phyloP scores from a whole-genome alignment of 2,329 filamentous ascomycete genomes.

The Westerdykella sp. region DNA sequence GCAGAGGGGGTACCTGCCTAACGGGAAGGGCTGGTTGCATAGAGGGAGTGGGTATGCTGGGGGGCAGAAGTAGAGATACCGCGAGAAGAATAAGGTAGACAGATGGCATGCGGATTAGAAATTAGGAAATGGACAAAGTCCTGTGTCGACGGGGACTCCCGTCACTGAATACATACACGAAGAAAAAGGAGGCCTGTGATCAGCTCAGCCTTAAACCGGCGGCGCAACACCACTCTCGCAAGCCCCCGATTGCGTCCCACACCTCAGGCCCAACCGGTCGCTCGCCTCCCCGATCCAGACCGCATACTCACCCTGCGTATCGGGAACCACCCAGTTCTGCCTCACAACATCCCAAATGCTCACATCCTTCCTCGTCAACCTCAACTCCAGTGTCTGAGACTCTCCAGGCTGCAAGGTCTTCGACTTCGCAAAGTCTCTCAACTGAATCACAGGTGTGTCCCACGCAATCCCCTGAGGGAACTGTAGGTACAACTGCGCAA shows the following conservation, averaged over 20 bases:
- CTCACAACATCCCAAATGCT: constrained; percentile 56
- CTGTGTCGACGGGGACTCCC: too few species aligned
- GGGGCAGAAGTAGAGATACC: neutral
- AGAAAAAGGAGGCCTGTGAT: neutral
- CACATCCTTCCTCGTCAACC: constrained; percentile 54
- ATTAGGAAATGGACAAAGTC: too few species aligned
- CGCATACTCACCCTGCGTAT: constrained; percentile 34
- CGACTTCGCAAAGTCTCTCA: constrained; percentile 59
- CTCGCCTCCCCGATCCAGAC: constrained; percentile 56
- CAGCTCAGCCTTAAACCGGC: constrained; percentile 9
- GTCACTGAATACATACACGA: too few species aligned
- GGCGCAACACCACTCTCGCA: constrained; percentile 25
- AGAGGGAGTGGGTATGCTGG: constrained; percentile 10
- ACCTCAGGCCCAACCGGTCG: constrained; percentile 46
- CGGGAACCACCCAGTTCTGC: constrained; percentile 53
- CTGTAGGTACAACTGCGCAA: constrained; percentile 54
- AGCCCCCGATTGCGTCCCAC: constrained; percentile 36
- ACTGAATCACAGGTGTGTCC: constrained; percentile 55
- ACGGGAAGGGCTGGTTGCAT: constrained; percentile 33
- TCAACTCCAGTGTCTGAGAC: constrained; percentile 46
- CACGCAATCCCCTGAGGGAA: constrained; percentile 49
- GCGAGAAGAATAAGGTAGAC: too few species aligned
- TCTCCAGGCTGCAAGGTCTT: constrained; percentile 43
- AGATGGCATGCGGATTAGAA: too few species aligned
- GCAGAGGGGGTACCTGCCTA: constrained; percentile 26